Evolutionary conservation across 192 early-diverging fungal species (phyloP), one percentile per base, ranked within the genome.

Genomic region (Coemansia sp.): DNA sequence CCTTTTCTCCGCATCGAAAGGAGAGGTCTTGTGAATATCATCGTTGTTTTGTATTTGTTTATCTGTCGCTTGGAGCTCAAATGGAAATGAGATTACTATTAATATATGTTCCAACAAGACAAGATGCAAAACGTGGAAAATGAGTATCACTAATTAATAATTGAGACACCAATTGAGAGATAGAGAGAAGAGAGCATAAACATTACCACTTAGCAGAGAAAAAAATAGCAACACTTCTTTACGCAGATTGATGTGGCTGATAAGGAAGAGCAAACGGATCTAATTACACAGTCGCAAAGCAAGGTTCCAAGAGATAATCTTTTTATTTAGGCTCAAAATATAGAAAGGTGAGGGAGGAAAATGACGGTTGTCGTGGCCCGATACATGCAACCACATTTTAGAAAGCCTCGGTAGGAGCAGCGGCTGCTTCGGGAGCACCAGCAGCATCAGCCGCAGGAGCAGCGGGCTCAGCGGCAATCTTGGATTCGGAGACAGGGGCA

Each of bases 401-500:
- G 68, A 49, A 73, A 53, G 80, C 72, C 67, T 74, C 80, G 56
- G 73, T 74, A 61, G 74, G 60, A 40, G 71, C 68, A 42, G 69
- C 75, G 39, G 69, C 80, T 10, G 43, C 71, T 32, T 67, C 64
- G 48, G 74, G 65, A 49, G 67, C 64, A 68, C 57, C 67, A 8
- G 68, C 71, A 38, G 57, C 61, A 43, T 66, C 65, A 21, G 68
- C 69, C 56, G 54, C 75, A 45, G 61, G 64, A 48, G 68, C 69
- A 48, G 47, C 68, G 69, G 63, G 65, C 43, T 59, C 74, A 39
- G 56, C 67, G 45, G 68, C 44, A 64, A 81, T 71, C 76, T 78
- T 84, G 70, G 72, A 75, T 77, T 91, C 86, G 47, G 90, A 91
- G 67, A 85, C 75, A 72, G 92, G 92, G 57, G 75, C 87, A 62